Base-by-base conservation (phyloP, 2,329 filamentous ascomycete genomes). In the Cryphonectria nitschkei region DNA sequence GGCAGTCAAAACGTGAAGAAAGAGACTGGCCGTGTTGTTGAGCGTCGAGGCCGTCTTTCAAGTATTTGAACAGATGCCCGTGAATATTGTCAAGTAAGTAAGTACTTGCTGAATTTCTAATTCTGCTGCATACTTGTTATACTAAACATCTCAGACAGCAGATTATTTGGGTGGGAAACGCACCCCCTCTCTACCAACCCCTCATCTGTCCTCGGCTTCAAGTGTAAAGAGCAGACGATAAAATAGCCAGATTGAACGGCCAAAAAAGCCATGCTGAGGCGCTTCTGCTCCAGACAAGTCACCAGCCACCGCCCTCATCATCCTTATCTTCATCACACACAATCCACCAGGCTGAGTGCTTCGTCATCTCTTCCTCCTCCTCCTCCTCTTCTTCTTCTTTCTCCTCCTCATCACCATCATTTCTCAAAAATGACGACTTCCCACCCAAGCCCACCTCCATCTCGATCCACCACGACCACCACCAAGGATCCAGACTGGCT, bases 401-500 rank as follows among this genome's bases (percentile, higher is more conserved):
- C 7, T 9, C 37, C 8, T 16, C 29, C 9, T 22, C 37, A 9
- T 37, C 37, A 39, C 22, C 34, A 19, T 37, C 56, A 60, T 32
- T 26, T 32, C n/a, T 56, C 3, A 32, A 37, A 32, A 9, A 61
- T 34, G 19, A 58, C 54, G 5, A 32, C 54, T 26, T 26, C 26
- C 26, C 26, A 26, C 26, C 26, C 26, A 26, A 26, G 26, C 26
- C 26, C 26, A 26, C 26, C 26, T 26, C 34, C 34, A 3, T 34
- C 34, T 34, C 34, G 34, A 34, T 34, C 34, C 54, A n/a, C 54
- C 26, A 19, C n/a, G 26, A 9, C 58, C 58, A 14, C 34, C 58
- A 39, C 58, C 58, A 61, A 61, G 58, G 58, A 61, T 34, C 34
- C 58, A n/a, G 22, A 5, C 58, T 61, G 58, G 58, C 58, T 61